Percentiles rank a stretch among this genome's conserved stretches.
Conservation (phyloP, 2,329 filamentous ascomycete genomes). For the Epichloe glyceriae region DNA sequence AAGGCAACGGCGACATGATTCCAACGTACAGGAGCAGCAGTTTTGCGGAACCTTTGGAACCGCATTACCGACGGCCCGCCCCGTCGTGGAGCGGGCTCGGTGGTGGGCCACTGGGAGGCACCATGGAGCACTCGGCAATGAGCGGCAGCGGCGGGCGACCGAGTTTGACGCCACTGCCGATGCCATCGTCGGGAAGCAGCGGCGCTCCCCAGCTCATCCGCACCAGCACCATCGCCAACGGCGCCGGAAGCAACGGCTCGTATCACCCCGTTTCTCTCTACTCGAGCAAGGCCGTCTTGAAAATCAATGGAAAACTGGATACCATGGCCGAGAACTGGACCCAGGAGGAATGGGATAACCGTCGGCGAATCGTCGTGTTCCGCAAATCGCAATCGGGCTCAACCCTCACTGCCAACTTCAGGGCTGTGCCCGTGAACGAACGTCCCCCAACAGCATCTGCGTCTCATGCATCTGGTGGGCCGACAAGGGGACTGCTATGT, state of each 20-base stretch:
- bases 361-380: slow-evolving; percentile 80
- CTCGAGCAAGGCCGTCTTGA: slow-evolving; percentile 70
- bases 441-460: slow-evolving; percentile 76
- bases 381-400: slow-evolving; percentile 69
- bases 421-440: slow-evolving; percentile 64
- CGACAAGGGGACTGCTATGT: slow-evolving; percentile 83
- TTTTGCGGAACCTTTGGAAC: slow-evolving; percentile 36
- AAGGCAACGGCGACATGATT: slow-evolving; percentile 39
- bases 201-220: slow-evolving; percentile 37
- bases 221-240: slow-evolving; percentile 39
- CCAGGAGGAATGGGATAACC: slow-evolving; percentile 63
- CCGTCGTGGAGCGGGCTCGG: slow-evolving; percentile 30
- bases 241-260: slow-evolving; percentile 24
- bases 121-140: slow-evolving; percentile 29
- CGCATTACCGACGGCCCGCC: slow-evolving; percentile 28
- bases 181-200: slow-evolving; percentile 26
- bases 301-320: slow-evolving; percentile 75
- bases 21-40: slow-evolving; percentile 39
- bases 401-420: slow-evolving; percentile 69
- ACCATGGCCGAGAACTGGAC: slow-evolving; percentile 77
- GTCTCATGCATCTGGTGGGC: slow-evolving; percentile 98
- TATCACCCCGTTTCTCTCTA: slow-evolving; percentile 76
- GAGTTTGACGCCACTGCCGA: slow-evolving; percentile 34
- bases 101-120: slow-evolving; percentile 21
- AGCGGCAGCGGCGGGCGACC: slow-evolving; percentile 25